Conservation (phyloP, 257 asterid genomes). For the Solanum chiquidenum region DNA sequence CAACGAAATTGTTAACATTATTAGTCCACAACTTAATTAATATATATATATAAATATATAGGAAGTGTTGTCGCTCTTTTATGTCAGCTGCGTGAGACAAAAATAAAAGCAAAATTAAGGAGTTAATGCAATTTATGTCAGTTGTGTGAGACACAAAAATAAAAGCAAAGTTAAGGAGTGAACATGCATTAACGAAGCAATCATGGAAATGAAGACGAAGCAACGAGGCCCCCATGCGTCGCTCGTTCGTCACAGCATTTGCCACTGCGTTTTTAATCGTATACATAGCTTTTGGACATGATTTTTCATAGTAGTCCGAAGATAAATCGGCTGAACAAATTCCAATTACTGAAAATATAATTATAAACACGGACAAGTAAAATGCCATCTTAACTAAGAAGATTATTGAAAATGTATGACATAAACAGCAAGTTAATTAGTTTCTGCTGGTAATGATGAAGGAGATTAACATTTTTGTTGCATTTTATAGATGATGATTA, state of each 20-base stretch:
- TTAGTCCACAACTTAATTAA: background rate
- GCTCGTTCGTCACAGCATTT: constrained; percentile 33
- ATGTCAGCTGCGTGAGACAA: background rate
- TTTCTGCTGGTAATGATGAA: background rate
- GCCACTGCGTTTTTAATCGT: constrained; percentile 24
- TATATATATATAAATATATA: no score
- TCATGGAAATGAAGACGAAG: constrained; percentile 73
- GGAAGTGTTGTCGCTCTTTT: background rate
- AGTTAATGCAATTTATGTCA: background rate
- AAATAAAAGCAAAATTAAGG: background rate
- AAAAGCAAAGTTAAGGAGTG: background rate
- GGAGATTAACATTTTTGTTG: background rate
- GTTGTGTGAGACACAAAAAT: background rate
- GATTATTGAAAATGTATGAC: background rate
- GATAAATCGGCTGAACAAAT: constrained; percentile 15
- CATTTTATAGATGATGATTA: background rate
- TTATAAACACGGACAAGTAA: background rate
- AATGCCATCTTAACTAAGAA: background rate
- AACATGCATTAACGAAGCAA: constrained; percentile 55
- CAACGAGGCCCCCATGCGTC: constrained; percentile 56
- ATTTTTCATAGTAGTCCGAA: constrained; percentile 19
- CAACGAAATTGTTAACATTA: background rate
- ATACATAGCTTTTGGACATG: constrained; percentile 44
- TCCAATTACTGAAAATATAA: background rate
- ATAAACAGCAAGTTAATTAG: background rate